Evolutionary conservation across 306 rosid species (phyloP), one percentile per base, ranked within the genome.

Genomic region (Pyrus betulifolia): DNA sequence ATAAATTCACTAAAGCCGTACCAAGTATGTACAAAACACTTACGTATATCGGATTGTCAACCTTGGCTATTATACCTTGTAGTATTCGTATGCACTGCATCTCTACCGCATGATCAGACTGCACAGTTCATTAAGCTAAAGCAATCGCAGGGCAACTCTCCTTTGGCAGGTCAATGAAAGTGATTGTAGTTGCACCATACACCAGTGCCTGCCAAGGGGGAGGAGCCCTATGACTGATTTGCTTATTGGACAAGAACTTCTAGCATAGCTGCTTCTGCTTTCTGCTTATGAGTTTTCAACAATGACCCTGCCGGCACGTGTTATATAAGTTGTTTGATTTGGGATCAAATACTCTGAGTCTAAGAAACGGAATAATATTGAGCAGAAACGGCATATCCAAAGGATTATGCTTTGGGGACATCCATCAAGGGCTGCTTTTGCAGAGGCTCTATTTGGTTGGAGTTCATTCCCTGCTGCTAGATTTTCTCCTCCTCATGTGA

Each of bases 121-220:
- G 31, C 71, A 42, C 5, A 23, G 27, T 28, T 22, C 15, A 22
- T 25, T 83, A 85, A 87, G 89, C 88, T 38, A 82, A 86, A 83
- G 71, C 84, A 79, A 80, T 85, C 83, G 73, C 52, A 83, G 93
- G 89, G 89, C 88, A 85, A 79, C 93, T 88, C 91, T 86, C 87
- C 86, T 72, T 85, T 88, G 93, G 89, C 91, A 78, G 67, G 81
- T 18, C 51, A 45, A 30, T 33, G 49, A 17, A 9, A 15, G 40
- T 59, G 54, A 38, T 25, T 59, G 27, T 21, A n/a, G 13, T 57
- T 73, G 28, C 69, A 60, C 17, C 69, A 40, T 31, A 21, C 66
- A 25, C 22, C 73, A 68, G 60, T 60, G 64, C 93, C 72, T 89
- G 89, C 93, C 91, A 89, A 87, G 27, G 42, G 40, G 80, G 89